Evolutionary conservation across 305 asterid genomes (phyloP).

Genomic region (Solanum hybrid): DNA sequence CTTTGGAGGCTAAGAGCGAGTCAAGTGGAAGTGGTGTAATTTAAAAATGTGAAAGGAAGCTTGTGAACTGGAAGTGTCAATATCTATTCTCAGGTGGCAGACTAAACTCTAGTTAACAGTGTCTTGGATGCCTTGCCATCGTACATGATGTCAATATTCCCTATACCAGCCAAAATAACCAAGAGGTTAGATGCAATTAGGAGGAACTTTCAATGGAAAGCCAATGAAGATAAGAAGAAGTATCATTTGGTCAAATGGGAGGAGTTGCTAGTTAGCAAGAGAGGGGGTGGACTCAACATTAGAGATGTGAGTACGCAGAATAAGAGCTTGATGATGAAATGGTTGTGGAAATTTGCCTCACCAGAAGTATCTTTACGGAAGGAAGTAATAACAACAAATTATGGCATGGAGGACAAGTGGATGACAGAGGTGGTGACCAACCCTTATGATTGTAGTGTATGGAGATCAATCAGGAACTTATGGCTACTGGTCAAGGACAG

Average conservation of each 20-base stretch:
- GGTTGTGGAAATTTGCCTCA: neutral
- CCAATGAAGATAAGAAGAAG: neutral
- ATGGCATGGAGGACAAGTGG: neutral
- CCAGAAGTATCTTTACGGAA: neutral
- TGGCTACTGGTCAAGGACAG: neutral
- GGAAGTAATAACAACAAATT: neutral
- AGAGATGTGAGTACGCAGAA: neutral
- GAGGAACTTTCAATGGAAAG: neutral
- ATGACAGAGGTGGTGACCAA: neutral
- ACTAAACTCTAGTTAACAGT: neutral
- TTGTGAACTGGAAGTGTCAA: neutral
- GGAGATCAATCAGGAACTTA: neutral
- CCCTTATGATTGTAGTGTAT: neutral
- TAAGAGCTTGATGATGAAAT: neutral
- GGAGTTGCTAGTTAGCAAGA: neutral
- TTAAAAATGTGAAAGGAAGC: neutral
- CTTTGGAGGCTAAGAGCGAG: neutral
- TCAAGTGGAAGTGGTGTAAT: neutral
- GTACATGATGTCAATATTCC: neutral
- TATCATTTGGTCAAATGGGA: neutral
- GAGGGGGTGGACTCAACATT: neutral
- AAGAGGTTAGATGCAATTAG: neutral
- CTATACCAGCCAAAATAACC: neutral
- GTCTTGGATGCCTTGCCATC: neutral
- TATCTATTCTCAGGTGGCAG: neutral